Percentiles rank a stretch among this genome's conserved stretches.
phyloP scores from a whole-genome alignment of 2,329 filamentous ascomycete species.

The Coniella lustricola region DNA sequence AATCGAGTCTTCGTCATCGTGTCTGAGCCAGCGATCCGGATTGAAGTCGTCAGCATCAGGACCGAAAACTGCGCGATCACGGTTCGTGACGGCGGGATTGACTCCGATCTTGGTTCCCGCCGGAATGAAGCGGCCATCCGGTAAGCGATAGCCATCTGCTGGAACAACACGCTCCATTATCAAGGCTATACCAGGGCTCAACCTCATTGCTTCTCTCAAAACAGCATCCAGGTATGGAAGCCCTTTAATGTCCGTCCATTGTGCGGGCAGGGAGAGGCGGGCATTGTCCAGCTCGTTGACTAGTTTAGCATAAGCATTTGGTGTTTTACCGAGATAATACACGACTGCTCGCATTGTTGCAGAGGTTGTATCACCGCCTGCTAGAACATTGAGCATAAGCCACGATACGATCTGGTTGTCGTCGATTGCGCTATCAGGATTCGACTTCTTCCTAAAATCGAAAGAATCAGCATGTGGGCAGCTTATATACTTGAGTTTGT shows the following conservation, averaged over 20 bases:
- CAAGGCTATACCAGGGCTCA: conserved; percentile 31
- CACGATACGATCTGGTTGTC: conserved; percentile 30
- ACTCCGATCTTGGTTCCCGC: conserved; percentile 1
- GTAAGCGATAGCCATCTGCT: not conserved
- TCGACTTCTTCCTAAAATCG: not conserved
- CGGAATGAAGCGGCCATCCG: conserved; percentile 3
- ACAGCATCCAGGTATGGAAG: conserved; percentile 32
- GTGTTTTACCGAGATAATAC: conserved; percentile 23
- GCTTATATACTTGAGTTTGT: not conserved
- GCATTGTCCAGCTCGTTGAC: not conserved
- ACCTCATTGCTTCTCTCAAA: conserved; percentile 31
- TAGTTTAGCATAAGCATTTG: not conserved
- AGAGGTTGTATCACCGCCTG: conserved; percentile 31
- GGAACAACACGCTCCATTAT: conserved; percentile 17
- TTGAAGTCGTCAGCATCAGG: conserved; percentile 2
- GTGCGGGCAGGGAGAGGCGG: not conserved
- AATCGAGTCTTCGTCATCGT: not conserved
- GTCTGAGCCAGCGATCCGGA: conserved; percentile 4
- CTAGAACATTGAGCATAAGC: conserved; percentile 27
- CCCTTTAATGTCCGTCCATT: not conserved
- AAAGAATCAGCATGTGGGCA: not conserved
- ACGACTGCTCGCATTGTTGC: conserved; percentile 28
- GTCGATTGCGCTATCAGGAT: conserved; percentile 22
- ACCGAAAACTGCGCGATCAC: conserved; percentile 1
- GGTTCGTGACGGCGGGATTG: conserved; percentile 6